Base-by-base conservation (phyloP, 768 basidiomycete species). In the Trametes gibbosa region DNA sequence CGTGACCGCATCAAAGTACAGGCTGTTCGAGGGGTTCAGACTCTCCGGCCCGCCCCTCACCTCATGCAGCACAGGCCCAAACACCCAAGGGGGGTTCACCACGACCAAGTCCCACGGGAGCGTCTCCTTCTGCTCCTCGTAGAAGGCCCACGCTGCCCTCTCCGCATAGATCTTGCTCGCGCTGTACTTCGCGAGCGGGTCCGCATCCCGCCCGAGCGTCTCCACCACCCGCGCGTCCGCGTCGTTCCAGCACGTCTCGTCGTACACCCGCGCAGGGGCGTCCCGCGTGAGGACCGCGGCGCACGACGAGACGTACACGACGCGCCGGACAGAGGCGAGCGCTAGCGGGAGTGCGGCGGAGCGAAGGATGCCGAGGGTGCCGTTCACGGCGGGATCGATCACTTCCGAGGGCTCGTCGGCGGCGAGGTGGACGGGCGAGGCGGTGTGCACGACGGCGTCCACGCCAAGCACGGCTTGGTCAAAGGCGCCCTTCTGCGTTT, bases 251-350 rank as follows among this genome's bases (percentile, higher is more conserved):
- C 86, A 76, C 12, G 64, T 62, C 66, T 87, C 84, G 34, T 70
- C 74, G 60, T 77, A 79, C 2, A 72, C 71, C 7, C 51, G 45
- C 29, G 51, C 25, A 8, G 17, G 8, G 4, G 32, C 42, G 32
- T 19, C 29, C 3, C 13, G 37, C 37, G 37, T 8, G 29, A 5
- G 63, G 3, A 79, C 61, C 10, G 87, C 65, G 0, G 84, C 73
- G 0, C 81, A 87, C 43, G 88, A 90, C 12, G 84, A 84, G 0
- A 86, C 89, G 58, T 89, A 70, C 5, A 91, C 82, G 43, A 93
- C 74, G 3, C 90, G 81, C 68, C 87, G 84, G 63, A 92, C 75
- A 8, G 68, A 62, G 16, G 77, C 62, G 52, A 81, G 76, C 64
- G 23, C 42, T n/a, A n/a, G n/a, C n/a, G n/a, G n/a, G 67, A 82